Percentiles rank a stretch among this genome's conserved stretches.
These are phyloP conservation scores for Naegleria lovaniensis DNA, from an alignment of 208 protist genomes.

Conservation along the genomic window DNA sequence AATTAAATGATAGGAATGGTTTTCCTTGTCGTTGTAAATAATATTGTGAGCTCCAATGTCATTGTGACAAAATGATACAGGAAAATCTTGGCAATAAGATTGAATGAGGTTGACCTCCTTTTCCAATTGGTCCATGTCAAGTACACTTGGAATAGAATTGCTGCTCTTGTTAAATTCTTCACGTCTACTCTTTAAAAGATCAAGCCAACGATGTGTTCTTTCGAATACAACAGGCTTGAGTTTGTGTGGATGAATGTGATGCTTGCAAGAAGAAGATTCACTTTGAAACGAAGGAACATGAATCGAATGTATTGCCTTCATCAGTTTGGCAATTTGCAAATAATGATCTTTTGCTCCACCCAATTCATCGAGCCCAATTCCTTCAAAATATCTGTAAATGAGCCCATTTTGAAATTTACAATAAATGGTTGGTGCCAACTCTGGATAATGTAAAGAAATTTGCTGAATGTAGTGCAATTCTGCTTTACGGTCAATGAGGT, in stretches of 20 bases:
- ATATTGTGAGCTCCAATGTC: not conserved
- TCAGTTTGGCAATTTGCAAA: not conserved
- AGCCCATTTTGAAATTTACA: not conserved
- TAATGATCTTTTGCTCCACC: not conserved
- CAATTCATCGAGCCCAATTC: not conserved
- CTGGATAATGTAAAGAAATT: not conserved
- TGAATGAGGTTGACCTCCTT: not conserved
- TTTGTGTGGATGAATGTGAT: not conserved
- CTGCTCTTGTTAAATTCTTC: not conserved
- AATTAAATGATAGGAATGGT: constrained; percentile 56
- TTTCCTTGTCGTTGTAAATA: not conserved
- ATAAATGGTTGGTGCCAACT: not conserved
- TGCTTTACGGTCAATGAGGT: not conserved
- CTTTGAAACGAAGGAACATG: not conserved
- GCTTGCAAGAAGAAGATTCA: not conserved
- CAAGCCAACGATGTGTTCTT: not conserved
- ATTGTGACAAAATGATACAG: constrained; percentile 20
- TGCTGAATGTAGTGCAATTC: not conserved
- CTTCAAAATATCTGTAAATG: not conserved
- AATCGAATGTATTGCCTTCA: not conserved
- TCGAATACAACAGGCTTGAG: not conserved
- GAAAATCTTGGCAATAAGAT: not conserved
- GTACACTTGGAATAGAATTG: not conserved
- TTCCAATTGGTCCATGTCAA: not conserved
- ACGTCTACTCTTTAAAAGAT: not conserved